A percentile compares a stretch with the other conserved stretches of the same genome.
These are phyloP conservation scores for Bruguiera parviflora DNA, from an alignment of 345 rosid species.

Conservation along the genomic window DNA sequence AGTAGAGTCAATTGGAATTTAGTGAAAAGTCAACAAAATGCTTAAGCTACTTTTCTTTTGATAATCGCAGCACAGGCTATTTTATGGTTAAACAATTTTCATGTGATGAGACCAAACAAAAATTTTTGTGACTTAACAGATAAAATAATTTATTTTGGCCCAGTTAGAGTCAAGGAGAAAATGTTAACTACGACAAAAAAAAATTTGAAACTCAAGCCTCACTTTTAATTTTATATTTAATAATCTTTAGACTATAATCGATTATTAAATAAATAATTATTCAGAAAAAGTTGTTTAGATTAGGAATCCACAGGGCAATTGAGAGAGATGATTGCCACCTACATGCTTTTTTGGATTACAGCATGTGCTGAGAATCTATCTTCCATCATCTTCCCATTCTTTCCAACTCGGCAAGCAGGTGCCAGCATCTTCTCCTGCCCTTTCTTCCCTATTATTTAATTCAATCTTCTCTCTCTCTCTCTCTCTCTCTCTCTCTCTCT, in stretches of 20 bases:
- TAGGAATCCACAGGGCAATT: slow-evolving; percentile 32
- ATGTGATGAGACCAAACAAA: neutral
- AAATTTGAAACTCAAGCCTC: too few relatives aligned
- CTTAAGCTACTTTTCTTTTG: neutral
- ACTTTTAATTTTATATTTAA: too few relatives aligned
- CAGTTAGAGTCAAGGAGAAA: too few relatives aligned
- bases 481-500: too few relatives aligned
- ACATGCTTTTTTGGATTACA: slow-evolving; percentile 20
- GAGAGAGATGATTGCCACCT: slow-evolving; percentile 36
- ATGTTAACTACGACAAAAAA: too few relatives aligned
- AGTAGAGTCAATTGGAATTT: slow-evolving; percentile 2
- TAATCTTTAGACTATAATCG: too few relatives aligned
- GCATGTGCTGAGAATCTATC: slow-evolving; percentile 42
- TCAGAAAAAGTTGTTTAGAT: slow-evolving; percentile 19
- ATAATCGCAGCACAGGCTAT: too few relatives aligned
- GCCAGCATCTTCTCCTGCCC: slow-evolving; percentile 19
- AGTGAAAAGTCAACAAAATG: slow-evolving; percentile 13
- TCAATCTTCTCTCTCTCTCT: neutral
- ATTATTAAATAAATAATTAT: neutral
- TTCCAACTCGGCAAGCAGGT: slow-evolving; percentile 29
- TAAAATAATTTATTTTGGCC: too few relatives aligned
- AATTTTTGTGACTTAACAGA: too few relatives aligned
- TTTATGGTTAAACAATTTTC: too few relatives aligned
- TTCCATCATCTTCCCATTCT: slow-evolving; percentile 33
- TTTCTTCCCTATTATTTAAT: neutral